Percentiles rank a stretch among this genome's conserved stretches.
These are phyloP conservation scores for Teunomyces atbi DNA, from an alignment of 805 yeast species.

Conservation along the genomic window DNA sequence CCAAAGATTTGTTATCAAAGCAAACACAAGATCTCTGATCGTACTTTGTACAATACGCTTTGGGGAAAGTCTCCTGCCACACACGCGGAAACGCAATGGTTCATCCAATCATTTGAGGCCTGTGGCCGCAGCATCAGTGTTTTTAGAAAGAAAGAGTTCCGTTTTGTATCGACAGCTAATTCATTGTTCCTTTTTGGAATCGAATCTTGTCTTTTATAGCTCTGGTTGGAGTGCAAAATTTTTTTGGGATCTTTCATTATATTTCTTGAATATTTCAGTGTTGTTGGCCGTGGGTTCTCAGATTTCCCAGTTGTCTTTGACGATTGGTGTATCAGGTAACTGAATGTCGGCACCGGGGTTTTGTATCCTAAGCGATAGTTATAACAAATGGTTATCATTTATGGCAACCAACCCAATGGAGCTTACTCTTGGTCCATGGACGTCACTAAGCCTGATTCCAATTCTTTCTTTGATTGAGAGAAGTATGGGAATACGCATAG, in stretches of 20 bases:
- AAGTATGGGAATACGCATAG: constrained; percentile 42
- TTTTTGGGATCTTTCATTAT: not conserved
- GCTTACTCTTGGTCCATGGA: constrained; percentile 77
- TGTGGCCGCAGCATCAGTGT: not conserved
- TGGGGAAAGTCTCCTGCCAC: constrained; percentile 91
- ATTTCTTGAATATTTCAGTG: not conserved
- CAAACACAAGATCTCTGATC: constrained; percentile 48
- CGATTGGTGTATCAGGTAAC: constrained; percentile 18
- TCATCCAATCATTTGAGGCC: constrained; percentile 25
- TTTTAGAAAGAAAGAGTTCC: not conserved
- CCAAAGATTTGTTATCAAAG: constrained; percentile 80
- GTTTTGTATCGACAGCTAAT: constrained; percentile 11
- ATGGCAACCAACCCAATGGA: constrained; percentile 68
- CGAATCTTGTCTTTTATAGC: constrained; percentile 19
- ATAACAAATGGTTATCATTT: constrained; percentile 56
- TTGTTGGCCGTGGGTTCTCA: not conserved
- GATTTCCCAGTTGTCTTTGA: constrained; percentile 17
- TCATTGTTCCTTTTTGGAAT: constrained; percentile 9
- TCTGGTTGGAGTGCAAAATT: constrained; percentile 13
- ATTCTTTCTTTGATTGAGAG: not conserved
- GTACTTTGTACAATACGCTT: constrained; percentile 42
- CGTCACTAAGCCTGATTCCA: constrained; percentile 31
- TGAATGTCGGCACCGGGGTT: constrained; percentile 61
- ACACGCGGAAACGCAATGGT: constrained; percentile 61
- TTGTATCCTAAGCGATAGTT: constrained; percentile 66